Conservation (phyloP, 768 basidiomycete genomes). For the Boletus tomentosulus region DNA sequence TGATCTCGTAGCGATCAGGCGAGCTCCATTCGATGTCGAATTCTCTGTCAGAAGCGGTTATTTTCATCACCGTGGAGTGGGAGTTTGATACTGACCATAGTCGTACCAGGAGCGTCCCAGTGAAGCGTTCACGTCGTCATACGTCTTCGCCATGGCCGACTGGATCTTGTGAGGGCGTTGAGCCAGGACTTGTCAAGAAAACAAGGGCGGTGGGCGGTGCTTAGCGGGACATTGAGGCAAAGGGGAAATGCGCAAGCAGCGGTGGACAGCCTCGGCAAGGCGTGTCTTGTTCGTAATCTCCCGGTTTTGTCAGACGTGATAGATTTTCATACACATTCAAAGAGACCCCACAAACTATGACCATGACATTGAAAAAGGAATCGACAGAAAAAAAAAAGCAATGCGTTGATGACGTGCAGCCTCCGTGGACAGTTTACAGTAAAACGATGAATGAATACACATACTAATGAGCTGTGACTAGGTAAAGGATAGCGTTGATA, state of each 20-base stretch:
- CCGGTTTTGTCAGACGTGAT: background rate
- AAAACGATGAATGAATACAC: slow-evolving; percentile 27
- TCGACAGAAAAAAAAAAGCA: background rate
- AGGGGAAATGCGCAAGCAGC: slow-evolving; percentile 11
- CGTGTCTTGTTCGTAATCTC: background rate
- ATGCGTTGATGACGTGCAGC: slow-evolving; percentile 25
- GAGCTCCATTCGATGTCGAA: slow-evolving; percentile 58
- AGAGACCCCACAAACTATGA: background rate
- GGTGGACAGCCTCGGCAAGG: slow-evolving; percentile 19
- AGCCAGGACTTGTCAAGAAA: slow-evolving; percentile 10
- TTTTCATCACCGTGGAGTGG: background rate
- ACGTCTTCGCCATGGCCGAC: slow-evolving; percentile 44
- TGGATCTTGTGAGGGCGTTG: slow-evolving; percentile 7
- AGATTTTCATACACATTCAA: background rate
- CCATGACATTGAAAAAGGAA: slow-evolving; percentile 15
- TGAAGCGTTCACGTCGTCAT: slow-evolving; percentile 54
- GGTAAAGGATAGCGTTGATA: slow-evolving; percentile 22
- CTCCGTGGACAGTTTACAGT: slow-evolving; percentile 12
- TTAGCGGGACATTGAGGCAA: slow-evolving; percentile 25
- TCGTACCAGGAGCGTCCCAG: slow-evolving; percentile 60
- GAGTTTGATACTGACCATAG: slow-evolving; percentile 43
- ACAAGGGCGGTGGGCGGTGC: slow-evolving; percentile 13
- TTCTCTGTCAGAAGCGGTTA: slow-evolving; percentile 39
- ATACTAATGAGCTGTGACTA: slow-evolving; percentile 25
- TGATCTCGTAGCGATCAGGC: slow-evolving; percentile 66